phyloP scores from a whole-genome alignment of 371 early-diverging fungal genomes.

The Sporodiniella umbellata region DNA sequence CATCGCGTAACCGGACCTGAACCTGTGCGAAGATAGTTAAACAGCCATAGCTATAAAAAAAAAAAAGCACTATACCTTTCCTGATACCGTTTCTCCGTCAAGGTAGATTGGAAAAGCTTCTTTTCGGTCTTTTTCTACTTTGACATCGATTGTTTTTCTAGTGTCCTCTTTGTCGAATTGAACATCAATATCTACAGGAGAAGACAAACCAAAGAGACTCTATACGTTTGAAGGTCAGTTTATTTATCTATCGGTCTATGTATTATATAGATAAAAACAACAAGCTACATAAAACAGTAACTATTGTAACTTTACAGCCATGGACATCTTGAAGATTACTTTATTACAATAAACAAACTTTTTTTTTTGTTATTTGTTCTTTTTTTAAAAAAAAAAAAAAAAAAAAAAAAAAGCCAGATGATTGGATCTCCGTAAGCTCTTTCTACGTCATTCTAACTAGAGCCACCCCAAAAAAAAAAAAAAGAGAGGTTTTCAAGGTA shows the following conservation, averaged over 20 bases:
- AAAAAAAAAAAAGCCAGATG: no score
- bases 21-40: slow-evolving; percentile 62
- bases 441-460: no score
- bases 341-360: no score
- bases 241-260: not conserved
- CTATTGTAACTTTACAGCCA: no score
- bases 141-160: slow-evolving; percentile 83
- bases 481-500: no score
- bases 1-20: slow-evolving; percentile 83
- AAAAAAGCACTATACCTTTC: slow-evolving; percentile 67
- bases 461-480: no score
- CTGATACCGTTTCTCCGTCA: slow-evolving; percentile 92
- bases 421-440: no score
- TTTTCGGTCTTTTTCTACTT: slow-evolving; percentile 72
- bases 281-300: no score
- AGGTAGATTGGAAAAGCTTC: slow-evolving; percentile 92
- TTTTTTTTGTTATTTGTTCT: no score
- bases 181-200: slow-evolving; percentile 87
- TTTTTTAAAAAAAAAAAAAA: no score
- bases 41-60: not conserved
- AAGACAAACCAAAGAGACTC: slow-evolving; percentile 83
- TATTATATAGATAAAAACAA: not conserved
- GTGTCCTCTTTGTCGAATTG: slow-evolving; percentile 70
- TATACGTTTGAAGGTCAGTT: no score
- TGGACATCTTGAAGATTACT: no score